phyloP scores from a whole-genome alignment of 129 eudicot species.

The Sambucus nigra region DNA sequence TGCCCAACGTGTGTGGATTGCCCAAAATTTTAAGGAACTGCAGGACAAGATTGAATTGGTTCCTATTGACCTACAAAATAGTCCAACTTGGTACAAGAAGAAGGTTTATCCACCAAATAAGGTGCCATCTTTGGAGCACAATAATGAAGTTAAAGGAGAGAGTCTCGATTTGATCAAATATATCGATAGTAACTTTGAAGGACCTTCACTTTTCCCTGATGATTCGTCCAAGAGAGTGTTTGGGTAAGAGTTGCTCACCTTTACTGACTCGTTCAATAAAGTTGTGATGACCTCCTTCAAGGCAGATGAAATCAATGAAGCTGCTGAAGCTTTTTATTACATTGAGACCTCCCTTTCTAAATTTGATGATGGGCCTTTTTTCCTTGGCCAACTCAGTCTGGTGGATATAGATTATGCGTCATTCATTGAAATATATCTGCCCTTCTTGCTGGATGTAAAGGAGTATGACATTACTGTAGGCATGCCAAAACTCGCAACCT shows the following conservation, averaged over 20 bases:
- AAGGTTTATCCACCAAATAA: too few species aligned
- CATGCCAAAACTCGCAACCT: too few species aligned
- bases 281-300: slow-evolving; percentile 44
- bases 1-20: too few species aligned
- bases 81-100: too few species aligned
- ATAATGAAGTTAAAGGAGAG: slow-evolving; percentile 77
- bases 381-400: slow-evolving; percentile 69
- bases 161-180: slow-evolving; percentile 78
- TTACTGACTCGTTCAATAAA: slow-evolving; percentile 37
- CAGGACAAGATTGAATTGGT: too few species aligned
- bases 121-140: slow-evolving; percentile 85
- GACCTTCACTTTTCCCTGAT: slow-evolving; percentile 67
- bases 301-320: slow-evolving; percentile 38
- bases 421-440: too few species aligned
- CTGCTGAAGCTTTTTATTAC: slow-evolving; percentile 61
- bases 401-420: too few species aligned
- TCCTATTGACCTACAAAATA: too few species aligned
- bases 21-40: too few species aligned
- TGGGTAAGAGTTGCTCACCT: slow-evolving; percentile 52
- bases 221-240: slow-evolving; percentile 50
- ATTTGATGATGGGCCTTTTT: slow-evolving; percentile 68
- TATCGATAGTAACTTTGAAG: slow-evolving; percentile 70
- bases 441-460: too few species aligned
- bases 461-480: too few species aligned
- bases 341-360: slow-evolving; percentile 65